These are phyloP conservation scores for Metarhizium sp. DNA, from an alignment of 2,329 filamentous ascomycete genomes.

Conservation along the genomic window DNA sequence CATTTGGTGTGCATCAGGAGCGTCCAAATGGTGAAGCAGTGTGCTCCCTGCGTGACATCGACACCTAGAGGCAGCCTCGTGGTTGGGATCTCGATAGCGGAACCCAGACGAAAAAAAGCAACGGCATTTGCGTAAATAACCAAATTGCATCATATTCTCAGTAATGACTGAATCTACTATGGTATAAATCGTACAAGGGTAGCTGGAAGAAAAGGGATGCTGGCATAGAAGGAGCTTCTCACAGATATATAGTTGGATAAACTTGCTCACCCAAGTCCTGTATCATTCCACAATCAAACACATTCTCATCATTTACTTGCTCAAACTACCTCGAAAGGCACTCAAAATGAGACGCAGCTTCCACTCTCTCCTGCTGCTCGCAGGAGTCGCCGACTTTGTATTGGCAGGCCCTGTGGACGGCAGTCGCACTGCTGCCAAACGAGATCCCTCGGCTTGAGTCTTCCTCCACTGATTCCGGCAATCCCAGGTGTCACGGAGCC, in stretches of 20 bases:
- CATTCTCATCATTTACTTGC: no score
- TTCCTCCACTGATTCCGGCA: slow-evolving; percentile 47
- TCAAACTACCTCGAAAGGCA: no score
- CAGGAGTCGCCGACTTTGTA: neutral
- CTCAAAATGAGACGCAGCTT: no score
- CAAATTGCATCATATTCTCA: neutral
- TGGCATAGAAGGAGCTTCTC: neutral
- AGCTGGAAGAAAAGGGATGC: neutral
- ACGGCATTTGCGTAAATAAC: neutral
- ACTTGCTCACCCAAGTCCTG: neutral
- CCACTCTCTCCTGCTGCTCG: neutral
- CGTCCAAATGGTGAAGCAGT: neutral
- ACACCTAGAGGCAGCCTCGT: neutral
- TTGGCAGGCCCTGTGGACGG: neutral
- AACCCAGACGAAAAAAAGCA: neutral
- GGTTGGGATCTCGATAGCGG: neutral
- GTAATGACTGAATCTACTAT: neutral
- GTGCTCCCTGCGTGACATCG: neutral
- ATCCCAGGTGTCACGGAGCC: slow-evolving; percentile 52
- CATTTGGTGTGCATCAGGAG: neutral
- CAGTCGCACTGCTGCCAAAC: slow-evolving; percentile 1
- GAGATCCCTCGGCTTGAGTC: slow-evolving; percentile 18
- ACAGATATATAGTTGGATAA: neutral
- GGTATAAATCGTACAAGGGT: neutral
- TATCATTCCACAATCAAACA: neutral